These are phyloP conservation scores for Globisporangium abappressorium DNA, from an alignment of 352 stramenopile genomes.

Conservation along the genomic window DNA sequence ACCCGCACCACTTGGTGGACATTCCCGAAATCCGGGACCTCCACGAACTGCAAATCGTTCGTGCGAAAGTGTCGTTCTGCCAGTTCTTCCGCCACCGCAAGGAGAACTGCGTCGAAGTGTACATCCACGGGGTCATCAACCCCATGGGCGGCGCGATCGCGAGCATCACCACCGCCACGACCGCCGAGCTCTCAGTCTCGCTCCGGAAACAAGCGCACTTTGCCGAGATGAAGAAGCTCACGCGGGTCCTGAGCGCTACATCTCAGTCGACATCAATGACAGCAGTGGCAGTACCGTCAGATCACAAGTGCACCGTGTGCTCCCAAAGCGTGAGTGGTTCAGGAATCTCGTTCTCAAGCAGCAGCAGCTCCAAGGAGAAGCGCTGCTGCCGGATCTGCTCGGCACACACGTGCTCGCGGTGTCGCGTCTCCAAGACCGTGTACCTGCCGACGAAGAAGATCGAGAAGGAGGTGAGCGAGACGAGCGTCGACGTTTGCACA, in stretches of 20 bases:
- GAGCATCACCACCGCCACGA: neutral
- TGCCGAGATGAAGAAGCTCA: slow-evolving; percentile 19
- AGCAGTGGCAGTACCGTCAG: no score
- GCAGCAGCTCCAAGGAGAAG: neutral
- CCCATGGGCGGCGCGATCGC: neutral
- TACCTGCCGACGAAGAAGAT: slow-evolving; percentile 17
- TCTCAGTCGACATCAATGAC: no score
- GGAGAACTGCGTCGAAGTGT: neutral
- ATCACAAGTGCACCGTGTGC: neutral
- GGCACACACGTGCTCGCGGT: slow-evolving; percentile 22
- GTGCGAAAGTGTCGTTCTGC: neutral
- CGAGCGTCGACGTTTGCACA: slow-evolving; percentile 23
- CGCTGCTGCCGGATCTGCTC: neutral
- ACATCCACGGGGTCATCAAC: neutral
- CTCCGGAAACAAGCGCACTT: neutral
- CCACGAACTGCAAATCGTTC: slow-evolving; percentile 5
- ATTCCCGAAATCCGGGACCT: neutral
- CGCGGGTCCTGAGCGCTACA: no score
- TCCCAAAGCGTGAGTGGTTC: neutral
- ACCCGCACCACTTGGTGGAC: slow-evolving; percentile 3
- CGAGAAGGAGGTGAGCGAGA: slow-evolving; percentile 21
- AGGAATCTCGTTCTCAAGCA: neutral
- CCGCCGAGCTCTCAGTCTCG: neutral
- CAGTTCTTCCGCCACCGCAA: slow-evolving; percentile 1
- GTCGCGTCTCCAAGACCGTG: slow-evolving; percentile 19